phyloP scores from a whole-genome alignment of 306 rosid genomes.

The Cicer yamashitae region DNA sequence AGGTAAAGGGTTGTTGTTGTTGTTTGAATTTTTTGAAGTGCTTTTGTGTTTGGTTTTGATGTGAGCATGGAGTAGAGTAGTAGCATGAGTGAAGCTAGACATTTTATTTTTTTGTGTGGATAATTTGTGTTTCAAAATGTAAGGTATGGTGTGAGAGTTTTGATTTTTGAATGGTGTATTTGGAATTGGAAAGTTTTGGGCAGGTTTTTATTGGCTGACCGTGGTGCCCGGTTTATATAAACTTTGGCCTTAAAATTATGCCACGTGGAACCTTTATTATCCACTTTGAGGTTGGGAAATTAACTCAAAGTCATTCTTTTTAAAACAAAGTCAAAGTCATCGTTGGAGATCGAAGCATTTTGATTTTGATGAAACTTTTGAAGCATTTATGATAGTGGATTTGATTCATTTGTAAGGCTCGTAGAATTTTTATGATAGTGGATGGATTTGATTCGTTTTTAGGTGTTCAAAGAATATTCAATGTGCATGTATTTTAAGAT shows the following conservation, averaged over 20 bases:
- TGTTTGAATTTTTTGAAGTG: background rate
- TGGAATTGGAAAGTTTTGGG: constrained; percentile 44
- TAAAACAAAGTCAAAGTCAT: no score
- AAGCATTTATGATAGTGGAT: no score
- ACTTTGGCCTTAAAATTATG: constrained; percentile 45
- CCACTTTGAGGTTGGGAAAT: constrained; percentile 12
- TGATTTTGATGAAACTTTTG: no score
- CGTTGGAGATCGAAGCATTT: no score
- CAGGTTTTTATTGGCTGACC: constrained; percentile 49
- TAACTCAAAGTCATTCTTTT: no score
- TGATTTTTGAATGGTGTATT: constrained; percentile 36
- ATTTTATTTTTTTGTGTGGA: constrained; percentile 48
- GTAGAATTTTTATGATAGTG: no score
- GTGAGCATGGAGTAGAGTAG: constrained; percentile 60
- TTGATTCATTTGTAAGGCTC: no score
- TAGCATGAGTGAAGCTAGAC: constrained; percentile 70
- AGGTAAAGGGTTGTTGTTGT: background rate
- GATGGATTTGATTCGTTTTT: no score
- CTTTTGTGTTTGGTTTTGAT: constrained; percentile 50
- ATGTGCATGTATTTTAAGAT: no score
- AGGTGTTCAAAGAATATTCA: no score
- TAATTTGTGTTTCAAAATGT: constrained; percentile 7
- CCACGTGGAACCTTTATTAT: constrained; percentile 58
- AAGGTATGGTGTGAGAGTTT: background rate
- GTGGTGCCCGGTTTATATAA: constrained; percentile 36